phyloP scores from a whole-genome alignment of 352 stramenopile species.

The Phytophthora citrophthora region DNA sequence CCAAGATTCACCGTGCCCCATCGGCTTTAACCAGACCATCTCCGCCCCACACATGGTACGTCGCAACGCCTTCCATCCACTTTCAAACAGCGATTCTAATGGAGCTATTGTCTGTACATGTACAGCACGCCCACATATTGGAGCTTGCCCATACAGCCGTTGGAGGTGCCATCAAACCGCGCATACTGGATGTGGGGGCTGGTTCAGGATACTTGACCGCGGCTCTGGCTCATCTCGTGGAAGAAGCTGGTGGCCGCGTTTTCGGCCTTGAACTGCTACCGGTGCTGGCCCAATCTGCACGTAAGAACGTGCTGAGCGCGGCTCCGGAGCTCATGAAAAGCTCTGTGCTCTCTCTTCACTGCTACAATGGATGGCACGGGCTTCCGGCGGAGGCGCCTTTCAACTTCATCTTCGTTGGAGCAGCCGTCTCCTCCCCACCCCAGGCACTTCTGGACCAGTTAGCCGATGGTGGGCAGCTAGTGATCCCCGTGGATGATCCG shows the following conservation, averaged over 20 bases:
- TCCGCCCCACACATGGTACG: conserved; percentile 88
- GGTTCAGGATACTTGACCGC: conserved; percentile 96
- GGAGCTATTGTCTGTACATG: background rate
- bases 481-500: conserved; percentile 91
- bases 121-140: conserved; percentile 76
- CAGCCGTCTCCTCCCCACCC: conserved; percentile 90
- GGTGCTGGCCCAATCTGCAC: conserved; percentile 84
- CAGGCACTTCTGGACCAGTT: conserved; percentile 91
- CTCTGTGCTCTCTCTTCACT: conserved; percentile 57
- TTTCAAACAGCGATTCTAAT: background rate
- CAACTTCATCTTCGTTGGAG: conserved; percentile 97
- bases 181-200: conserved; percentile 94
- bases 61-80: background rate
- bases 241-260: conserved; percentile 60
- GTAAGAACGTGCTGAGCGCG: conserved; percentile 81
- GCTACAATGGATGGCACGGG: conserved; percentile 93
- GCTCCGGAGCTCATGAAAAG: conserved; percentile 84
- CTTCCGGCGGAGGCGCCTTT: conserved; percentile 91
- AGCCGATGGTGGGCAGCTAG: conserved; percentile 88
- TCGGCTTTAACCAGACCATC: conserved; percentile 90
- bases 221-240: conserved; percentile 87
- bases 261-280: conserved; percentile 92
- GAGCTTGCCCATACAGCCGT: conserved; percentile 62
- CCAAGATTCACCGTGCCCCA: conserved; percentile 80
- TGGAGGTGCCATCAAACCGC: conserved; percentile 54